Evolutionary conservation across 768 basidiomycete genomes (phyloP).

Genomic region (Coprinopsis cinerea): DNA sequence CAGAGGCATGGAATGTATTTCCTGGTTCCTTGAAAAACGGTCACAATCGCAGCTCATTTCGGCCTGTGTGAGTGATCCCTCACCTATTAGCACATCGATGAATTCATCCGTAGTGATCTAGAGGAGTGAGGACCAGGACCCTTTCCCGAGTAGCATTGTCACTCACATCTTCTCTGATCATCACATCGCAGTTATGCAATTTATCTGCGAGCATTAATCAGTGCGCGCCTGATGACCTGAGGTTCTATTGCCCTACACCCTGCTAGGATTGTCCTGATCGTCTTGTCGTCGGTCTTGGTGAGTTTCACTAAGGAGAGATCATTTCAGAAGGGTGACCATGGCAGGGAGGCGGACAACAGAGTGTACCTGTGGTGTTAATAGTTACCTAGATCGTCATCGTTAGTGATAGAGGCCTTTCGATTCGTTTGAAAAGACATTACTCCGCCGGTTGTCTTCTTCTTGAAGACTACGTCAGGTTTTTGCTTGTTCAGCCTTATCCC

Average conservation of each 20-base stretch:
- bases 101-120: slow-evolving; percentile 96
- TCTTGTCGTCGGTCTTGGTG: slow-evolving; percentile 92
- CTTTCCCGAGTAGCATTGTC: slow-evolving; percentile 6
- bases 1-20: slow-evolving; percentile 95
- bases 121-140: slow-evolving; percentile 6
- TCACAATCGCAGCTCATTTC: background rate
- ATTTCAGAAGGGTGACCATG: too few species aligned
- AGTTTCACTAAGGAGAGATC: too few species aligned
- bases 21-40: slow-evolving; percentile 58
- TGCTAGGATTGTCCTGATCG: slow-evolving; percentile 87
- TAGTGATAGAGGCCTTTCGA: slow-evolving; percentile 3
- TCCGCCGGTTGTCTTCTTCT: slow-evolving; percentile 87
- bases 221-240: background rate
- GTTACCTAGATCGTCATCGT: slow-evolving; percentile 52
- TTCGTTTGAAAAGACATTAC: slow-evolving; percentile 41
- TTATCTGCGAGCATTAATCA: slow-evolving; percentile 48
- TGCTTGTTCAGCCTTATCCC: slow-evolving; percentile 90
- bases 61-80: slow-evolving; percentile 7
- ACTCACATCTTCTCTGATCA: slow-evolving; percentile 95
- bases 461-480: slow-evolving; percentile 93
- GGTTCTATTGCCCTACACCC: slow-evolving; percentile 51
- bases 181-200: slow-evolving; percentile 91
- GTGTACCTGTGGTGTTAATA: slow-evolving; percentile 85
- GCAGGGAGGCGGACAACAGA: too few species aligned
- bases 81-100: slow-evolving; percentile 95